phyloP scores from a whole-genome alignment of 768 basidiomycete genomes.

The Kondoa malvinella region DNA sequence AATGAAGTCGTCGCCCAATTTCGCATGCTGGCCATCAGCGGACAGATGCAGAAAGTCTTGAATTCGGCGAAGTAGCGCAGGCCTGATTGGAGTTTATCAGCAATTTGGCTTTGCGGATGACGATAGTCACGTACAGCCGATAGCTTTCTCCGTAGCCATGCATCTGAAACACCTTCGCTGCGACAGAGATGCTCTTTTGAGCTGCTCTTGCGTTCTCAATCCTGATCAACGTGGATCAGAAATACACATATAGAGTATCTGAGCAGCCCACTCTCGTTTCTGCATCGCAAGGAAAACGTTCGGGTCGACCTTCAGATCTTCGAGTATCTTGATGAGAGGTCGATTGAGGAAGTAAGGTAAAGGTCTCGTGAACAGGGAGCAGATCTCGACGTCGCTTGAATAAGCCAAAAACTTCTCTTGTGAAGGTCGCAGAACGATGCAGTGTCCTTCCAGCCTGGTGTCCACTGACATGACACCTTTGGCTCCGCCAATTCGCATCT shows the following conservation, averaged over 20 bases:
- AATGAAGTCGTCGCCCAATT: conserved; percentile 43
- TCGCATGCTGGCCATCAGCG: conserved; percentile 37
- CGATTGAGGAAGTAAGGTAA: conserved; percentile 54
- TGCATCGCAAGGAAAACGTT: conserved; percentile 50
- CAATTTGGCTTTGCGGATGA: not conserved
- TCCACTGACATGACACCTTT: conserved; percentile 69
- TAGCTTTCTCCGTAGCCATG: not conserved
- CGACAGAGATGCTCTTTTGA: not conserved
- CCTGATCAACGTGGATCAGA: conserved; percentile 7
- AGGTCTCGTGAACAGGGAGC: conserved; percentile 44
- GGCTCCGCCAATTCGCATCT: conserved; percentile 65
- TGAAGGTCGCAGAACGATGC: conserved; percentile 12
- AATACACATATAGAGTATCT: conserved; percentile 44
- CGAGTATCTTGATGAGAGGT: conserved; percentile 36
- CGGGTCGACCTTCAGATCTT: conserved; percentile 50
- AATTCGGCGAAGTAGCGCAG: not conserved
- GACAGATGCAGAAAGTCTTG: conserved; percentile 31
- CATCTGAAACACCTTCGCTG: not conserved
- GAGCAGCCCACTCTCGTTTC: conserved; percentile 42
- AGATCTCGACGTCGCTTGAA: conserved; percentile 12
- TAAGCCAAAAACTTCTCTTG: conserved; percentile 18
- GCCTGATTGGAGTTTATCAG: not conserved
- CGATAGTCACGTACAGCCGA: not conserved
- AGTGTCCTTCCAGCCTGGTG: conserved; percentile 33
- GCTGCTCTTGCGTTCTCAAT: not conserved